Evolutionary conservation across 345 rosid genomes (phyloP).

Genomic region (Eucalyptus paniculata): DNA sequence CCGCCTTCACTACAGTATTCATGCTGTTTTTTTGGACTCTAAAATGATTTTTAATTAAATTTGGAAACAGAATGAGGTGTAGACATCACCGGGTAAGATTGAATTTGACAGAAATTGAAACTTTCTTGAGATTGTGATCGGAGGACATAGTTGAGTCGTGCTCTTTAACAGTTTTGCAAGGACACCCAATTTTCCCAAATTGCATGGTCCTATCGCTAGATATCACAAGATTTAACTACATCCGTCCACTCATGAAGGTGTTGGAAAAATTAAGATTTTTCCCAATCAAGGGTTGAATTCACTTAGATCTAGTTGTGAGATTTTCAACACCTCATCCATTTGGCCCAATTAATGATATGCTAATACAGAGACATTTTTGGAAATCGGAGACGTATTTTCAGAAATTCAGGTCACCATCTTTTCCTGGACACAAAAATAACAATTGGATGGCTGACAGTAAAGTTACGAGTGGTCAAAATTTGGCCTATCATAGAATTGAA

Average conservation of each 20-base stretch:
- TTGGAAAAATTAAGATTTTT: not conserved
- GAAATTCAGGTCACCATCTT: not conserved
- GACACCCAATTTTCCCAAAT: not conserved
- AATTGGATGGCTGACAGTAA: not conserved
- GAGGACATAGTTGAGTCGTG: not conserved
- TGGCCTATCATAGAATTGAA: not conserved
- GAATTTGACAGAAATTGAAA: not conserved
- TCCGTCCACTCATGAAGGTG: not conserved
- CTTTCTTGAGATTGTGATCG: not conserved
- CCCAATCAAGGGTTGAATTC: not conserved
- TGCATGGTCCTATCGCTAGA: not conserved
- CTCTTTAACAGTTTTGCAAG: not conserved
- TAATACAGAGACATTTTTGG: not conserved
- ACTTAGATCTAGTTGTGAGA: not conserved
- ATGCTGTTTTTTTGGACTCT: not conserved
- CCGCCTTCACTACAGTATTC: not conserved
- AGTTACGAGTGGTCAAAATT: not conserved
- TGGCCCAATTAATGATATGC: not conserved
- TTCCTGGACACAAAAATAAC: not conserved
- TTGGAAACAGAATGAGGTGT: not conserved
- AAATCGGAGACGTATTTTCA: not conserved
- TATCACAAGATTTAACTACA: not conserved
- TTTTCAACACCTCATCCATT: not conserved
- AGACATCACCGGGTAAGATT: not conserved
- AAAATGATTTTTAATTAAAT: not conserved